phyloP scores from a whole-genome alignment of 768 basidiomycete genomes.

The Suillus luteus region DNA sequence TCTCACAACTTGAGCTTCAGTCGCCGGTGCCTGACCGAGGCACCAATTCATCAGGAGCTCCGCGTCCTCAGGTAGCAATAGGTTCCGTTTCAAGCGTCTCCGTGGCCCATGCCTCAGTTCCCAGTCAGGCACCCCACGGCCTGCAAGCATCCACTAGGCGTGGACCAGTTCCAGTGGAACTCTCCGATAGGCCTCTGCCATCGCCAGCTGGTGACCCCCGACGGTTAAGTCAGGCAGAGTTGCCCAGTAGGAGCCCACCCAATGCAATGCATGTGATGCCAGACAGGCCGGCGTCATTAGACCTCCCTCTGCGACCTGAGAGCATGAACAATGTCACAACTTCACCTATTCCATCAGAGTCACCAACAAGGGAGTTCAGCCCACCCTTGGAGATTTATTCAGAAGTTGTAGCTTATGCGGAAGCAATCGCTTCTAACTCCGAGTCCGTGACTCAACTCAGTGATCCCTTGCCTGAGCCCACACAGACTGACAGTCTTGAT shows the following conservation, averaged over 20 bases:
- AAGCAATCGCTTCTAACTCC: background rate
- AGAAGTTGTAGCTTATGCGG: too few relatives aligned
- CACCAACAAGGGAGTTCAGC: background rate
- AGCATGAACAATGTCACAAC: background rate
- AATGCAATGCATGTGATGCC: background rate
- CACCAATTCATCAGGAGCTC: conserved; percentile 4
- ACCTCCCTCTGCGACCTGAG: background rate
- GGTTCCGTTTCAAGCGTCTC: conserved; percentile 6
- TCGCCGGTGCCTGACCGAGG: background rate
- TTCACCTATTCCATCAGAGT: background rate
- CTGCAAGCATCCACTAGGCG: background rate
- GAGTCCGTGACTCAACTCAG: background rate
- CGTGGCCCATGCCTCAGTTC: background rate
- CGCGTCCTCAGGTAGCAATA: conserved; percentile 6
- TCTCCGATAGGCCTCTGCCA: background rate
- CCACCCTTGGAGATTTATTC: background rate
- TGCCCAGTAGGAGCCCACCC: too few relatives aligned
- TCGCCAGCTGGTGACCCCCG: background rate
- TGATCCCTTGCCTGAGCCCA: background rate
- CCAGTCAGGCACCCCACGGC: background rate
- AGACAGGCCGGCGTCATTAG: background rate
- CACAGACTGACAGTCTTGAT: conserved; percentile 2
- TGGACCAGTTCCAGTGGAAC: background rate
- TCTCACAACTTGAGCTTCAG: conserved; percentile 14
- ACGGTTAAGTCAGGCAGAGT: background rate